phyloP scores from a whole-genome alignment of 2,329 filamentous ascomycete species.

The Macrophomina tecta region DNA sequence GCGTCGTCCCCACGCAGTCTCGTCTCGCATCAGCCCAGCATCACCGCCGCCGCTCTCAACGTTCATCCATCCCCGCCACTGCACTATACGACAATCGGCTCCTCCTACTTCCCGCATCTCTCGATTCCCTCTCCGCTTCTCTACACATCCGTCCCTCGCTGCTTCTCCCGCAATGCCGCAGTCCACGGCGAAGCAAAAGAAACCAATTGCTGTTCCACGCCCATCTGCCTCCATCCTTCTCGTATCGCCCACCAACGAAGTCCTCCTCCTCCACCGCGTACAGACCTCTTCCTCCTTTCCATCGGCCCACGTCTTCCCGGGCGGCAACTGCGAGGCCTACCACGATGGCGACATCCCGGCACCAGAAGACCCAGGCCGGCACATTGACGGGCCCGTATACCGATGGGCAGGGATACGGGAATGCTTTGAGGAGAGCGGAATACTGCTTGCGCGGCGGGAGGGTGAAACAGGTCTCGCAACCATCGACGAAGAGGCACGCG shows the following conservation, averaged over 20 bases:
- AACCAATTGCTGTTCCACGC: conserved; percentile 4
- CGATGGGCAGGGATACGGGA: conserved; percentile 85
- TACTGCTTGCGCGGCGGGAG: conserved; percentile 70
- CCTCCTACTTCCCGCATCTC: conserved; percentile 81
- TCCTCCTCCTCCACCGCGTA: conserved; percentile 86
- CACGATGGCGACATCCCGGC: conserved; percentile 73
- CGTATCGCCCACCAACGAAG: conserved; percentile 83
- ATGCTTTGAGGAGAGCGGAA: conserved; percentile 94
- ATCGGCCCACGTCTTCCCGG: conserved; percentile 93
- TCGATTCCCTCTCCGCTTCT: conserved; percentile 69
- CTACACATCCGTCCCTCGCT: not conserved
- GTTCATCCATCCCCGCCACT: not conserved
- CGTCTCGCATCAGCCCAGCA: not conserved
- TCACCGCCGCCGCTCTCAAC: not conserved
- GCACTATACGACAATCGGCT: conserved; percentile 65
- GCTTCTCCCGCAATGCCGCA: not conserved
- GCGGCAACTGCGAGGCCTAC: conserved; percentile 77
- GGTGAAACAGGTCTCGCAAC: conserved; percentile 44
- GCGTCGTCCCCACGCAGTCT: not conserved
- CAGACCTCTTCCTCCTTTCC: conserved; percentile 83
- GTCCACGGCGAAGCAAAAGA: not conserved
- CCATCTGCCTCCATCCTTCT: conserved; percentile 71
- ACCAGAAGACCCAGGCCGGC: conserved; percentile 53
- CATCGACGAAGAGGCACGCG: conserved; percentile 64
- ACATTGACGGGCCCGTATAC: conserved; percentile 75